These are phyloP conservation scores for Fusarium guadeloupense DNA, from an alignment of 2,329 filamentous ascomycete genomes.

Conservation along the genomic window DNA sequence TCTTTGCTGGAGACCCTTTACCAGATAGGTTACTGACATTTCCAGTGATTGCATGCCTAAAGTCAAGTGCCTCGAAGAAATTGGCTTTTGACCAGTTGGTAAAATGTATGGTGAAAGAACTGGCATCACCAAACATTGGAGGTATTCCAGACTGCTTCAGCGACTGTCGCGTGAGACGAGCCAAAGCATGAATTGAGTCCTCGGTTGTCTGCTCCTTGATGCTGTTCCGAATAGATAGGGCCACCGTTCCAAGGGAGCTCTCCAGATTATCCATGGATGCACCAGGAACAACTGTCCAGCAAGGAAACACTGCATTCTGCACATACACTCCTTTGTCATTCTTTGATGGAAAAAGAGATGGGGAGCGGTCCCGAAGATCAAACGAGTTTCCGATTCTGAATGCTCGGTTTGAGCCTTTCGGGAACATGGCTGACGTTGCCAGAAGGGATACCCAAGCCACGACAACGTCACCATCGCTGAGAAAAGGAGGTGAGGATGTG, in stretches of 20 bases:
- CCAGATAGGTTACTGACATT: neutral
- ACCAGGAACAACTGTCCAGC: neutral
- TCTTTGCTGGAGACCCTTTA: neutral
- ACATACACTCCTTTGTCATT: neutral
- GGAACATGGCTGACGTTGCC: neutral
- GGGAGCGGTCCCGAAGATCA: constrained; percentile 4
- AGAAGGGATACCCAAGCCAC: constrained; percentile 1
- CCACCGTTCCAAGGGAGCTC: neutral
- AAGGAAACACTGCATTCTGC: constrained; percentile 5
- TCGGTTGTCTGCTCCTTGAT: constrained; percentile 8
- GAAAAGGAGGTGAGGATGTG: neutral
- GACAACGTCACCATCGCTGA: constrained; percentile 9
- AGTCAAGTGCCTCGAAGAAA: neutral
- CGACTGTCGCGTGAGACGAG: constrained; percentile 3
- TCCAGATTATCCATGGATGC: neutral
- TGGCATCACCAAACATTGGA: constrained; percentile 10
- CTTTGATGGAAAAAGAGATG: constrained; percentile 1
- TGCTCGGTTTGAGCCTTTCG: neutral
- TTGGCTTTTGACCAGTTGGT: neutral
- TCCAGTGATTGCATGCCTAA: constrained; percentile 10
- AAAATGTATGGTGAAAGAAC: neutral
- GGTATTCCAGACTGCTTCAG: neutral
- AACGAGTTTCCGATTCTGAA: constrained; percentile 5
- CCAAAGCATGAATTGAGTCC: neutral
- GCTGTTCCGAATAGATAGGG: neutral